Percentiles rank a stretch among this genome's conserved stretches.
Evolutionary conservation across 108 stramenopile species (phyloP).

Genomic region (Fragilaria radians): DNA sequence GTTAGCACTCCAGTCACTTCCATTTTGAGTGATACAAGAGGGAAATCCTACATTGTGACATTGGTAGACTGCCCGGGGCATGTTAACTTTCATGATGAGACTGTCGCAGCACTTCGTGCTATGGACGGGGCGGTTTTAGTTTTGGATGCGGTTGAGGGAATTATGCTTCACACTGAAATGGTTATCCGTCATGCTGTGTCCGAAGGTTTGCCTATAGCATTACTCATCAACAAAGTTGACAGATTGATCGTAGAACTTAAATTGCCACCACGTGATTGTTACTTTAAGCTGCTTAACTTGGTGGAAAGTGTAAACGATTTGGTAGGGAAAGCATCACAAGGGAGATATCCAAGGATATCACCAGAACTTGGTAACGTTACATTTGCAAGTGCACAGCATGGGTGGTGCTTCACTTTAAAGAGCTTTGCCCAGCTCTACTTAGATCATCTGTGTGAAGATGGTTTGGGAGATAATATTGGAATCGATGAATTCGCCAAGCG

Average conservation of each 20-base stretch:
- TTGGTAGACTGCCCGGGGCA: constrained; percentile 95
- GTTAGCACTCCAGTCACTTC: constrained; percentile 86
- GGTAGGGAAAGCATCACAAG: constrained; percentile 48
- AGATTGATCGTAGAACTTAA: constrained; percentile 94
- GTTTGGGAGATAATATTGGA: constrained; percentile 60
- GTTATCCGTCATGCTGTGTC: constrained; percentile 66
- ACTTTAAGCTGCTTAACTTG: constrained; percentile 87
- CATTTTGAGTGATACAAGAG: constrained; percentile 74
- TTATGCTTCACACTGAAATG: constrained; percentile 92
- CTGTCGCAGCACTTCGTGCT: constrained; percentile 75
- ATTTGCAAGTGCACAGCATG: constrained; percentile 87
- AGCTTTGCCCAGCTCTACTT: constrained; percentile 86
- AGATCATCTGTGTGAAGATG: constrained; percentile 51
- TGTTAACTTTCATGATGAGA: constrained; percentile 92
- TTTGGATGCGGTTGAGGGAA: constrained; percentile 95
- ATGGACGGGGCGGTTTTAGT: constrained; percentile 89
- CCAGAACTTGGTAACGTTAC: constrained; percentile 86
- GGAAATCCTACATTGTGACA: constrained; percentile 87
- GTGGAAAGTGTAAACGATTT: constrained; percentile 86
- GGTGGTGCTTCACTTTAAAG: constrained; percentile 82
- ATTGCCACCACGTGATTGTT: constrained; percentile 92
- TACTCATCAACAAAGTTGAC: constrained; percentile 94
- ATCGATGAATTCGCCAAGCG: constrained; percentile 69
- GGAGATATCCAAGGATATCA: constrained; percentile 63
- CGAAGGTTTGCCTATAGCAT: constrained; percentile 73